A percentile compares a stretch with the other conserved stretches of the same genome.
Conservation (phyloP, 345 rosid genomes). For the Eucalyptus curtisii region DNA sequence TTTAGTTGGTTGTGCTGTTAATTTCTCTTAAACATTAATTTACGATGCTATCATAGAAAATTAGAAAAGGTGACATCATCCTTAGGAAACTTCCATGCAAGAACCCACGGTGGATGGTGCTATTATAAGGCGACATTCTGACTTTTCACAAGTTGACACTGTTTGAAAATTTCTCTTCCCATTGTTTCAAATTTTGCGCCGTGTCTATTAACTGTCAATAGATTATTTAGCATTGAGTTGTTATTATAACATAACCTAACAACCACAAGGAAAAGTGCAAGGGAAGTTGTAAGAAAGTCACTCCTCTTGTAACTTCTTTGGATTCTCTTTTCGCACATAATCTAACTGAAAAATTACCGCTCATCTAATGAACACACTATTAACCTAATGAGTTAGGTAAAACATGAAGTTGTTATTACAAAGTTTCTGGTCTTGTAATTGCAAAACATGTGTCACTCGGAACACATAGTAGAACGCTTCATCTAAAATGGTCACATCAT, state of each 20-base stretch:
- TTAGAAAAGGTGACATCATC: not conserved
- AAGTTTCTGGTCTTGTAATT: not conserved
- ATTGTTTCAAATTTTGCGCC: not conserved
- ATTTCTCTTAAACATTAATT: not conserved
- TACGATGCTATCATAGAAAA: not conserved
- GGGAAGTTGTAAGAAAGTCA: not conserved
- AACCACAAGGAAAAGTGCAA: not conserved
- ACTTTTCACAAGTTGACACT: not conserved
- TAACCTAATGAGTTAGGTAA: not conserved
- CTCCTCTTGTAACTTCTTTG: not conserved
- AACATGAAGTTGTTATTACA: not conserved
- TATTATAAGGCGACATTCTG: not conserved
- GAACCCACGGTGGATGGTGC: not conserved
- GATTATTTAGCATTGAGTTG: not conserved
- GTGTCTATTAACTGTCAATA: not conserved
- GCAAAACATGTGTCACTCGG: not conserved
- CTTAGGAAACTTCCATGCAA: not conserved
- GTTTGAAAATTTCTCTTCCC: not conserved
- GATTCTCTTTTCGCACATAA: not conserved
- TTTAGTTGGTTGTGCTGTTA: not conserved
- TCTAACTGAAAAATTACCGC: rapidly evolving
- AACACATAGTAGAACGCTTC: not conserved
- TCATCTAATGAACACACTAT: rapidly evolving
- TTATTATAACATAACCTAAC: not conserved
- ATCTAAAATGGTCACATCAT: not conserved